Evolutionary conservation across 1,139 yeast genomes (phyloP), one percentile per base, ranked within the genome.

Genomic region (Blastobotrys illinoisensis): DNA sequence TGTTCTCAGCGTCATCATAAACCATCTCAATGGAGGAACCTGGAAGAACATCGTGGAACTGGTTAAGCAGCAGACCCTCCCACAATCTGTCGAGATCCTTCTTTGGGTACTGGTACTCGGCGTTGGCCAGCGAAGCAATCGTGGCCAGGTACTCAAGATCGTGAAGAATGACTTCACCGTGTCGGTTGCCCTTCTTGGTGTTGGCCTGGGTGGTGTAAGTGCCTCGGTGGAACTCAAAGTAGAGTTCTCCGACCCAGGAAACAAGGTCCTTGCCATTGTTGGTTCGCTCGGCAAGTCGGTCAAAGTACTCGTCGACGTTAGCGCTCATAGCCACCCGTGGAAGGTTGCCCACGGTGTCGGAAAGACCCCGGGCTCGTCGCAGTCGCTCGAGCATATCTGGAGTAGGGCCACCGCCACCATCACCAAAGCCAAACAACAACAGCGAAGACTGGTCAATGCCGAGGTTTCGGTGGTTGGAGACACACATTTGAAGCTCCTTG

Each of bases 371-470:
- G 67, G 91, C 86, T 63, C 98, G 83, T 68, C 98, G 82, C 66
- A 93, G 76, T 68, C 89, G 89, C 67, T 91, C 97, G 60, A 93
- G 66, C 96, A 90, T 90, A 64, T 87, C 96, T 49, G 86, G 86
- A 5, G 89, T 85, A 46, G 98, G 98, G 5, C 99, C 99, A 62
- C 98, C 98, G 58, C 99, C 99, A 63, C 99, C 99, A 67, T 93
- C 99, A 66, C 99, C 99, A 64, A 85, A 83, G 46, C 99, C 99
- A 65, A 82, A 93, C 54, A 90, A 76, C 67, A 91, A 74, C 65
- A 93, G 75, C 0, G 95, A 91, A 18, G 63, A 55, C 54, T 88
- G 91, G 52, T 85, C 90, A 62, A 85, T 82, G 55, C 90, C 83
- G 58, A 86, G 73, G 64, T 90, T 88, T 71, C 89, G 87, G 73